Evolutionary conservation across 2,329 filamentous ascomycete genomes (phyloP).

Genomic region (Aaosphaeria pasadenensis): DNA sequence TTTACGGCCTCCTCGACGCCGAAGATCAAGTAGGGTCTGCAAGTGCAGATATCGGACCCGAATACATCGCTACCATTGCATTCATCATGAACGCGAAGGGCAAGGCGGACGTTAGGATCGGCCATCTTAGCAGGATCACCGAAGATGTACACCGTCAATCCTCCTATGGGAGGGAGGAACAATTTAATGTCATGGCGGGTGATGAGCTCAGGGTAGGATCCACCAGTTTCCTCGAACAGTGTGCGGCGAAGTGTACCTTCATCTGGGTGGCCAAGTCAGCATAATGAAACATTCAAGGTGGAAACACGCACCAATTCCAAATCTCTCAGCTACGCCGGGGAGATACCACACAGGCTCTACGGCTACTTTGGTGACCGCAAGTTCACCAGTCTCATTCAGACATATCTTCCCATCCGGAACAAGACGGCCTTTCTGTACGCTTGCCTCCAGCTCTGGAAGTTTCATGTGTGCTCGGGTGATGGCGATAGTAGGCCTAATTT

Average conservation of each 20-base stretch:
- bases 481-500: constrained; percentile 87
- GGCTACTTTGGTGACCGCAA: constrained; percentile 93
- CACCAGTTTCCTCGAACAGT: constrained; percentile 92
- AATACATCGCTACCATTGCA: constrained; percentile 98
- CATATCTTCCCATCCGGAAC: constrained; percentile 84
- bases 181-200: constrained; percentile 92
- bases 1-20: constrained; percentile 97
- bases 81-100: constrained; percentile 80
- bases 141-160: constrained; percentile 94
- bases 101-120: constrained; percentile 75
- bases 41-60: constrained; percentile 96
- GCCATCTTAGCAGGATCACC: constrained; percentile 93
- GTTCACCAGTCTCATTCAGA: constrained; percentile 78
- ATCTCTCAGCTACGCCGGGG: constrained; percentile 74
- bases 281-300: neutral
- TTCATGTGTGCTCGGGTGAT: constrained; percentile 94
- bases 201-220: constrained; percentile 94
- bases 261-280: constrained; percentile 50
- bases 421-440: constrained; percentile 74
- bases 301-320: constrained; percentile 68
- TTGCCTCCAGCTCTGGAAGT: constrained; percentile 89
- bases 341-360: constrained; percentile 77
- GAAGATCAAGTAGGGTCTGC: constrained; percentile 91
- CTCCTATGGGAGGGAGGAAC: constrained; percentile 93
- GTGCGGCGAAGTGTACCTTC: constrained; percentile 83